A percentile compares a stretch with the other conserved stretches of the same genome.
These are phyloP conservation scores for Retiboletus fuscus DNA, from an alignment of 1,284 basidiomycete species.

Conservation along the genomic window DNA sequence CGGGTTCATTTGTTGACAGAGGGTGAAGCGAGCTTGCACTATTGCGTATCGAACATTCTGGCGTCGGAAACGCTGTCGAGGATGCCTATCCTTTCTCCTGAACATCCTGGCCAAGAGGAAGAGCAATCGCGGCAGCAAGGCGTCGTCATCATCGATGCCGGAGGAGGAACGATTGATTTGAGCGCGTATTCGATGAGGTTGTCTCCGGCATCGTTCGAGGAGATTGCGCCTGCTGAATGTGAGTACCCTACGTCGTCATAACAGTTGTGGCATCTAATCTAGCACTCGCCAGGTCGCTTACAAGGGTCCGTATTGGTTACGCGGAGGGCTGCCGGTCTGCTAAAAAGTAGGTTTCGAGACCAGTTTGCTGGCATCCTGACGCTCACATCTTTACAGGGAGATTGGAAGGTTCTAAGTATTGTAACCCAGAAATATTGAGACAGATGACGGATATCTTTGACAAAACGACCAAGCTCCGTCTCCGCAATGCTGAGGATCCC, in stretches of 20 bases:
- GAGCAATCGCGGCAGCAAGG: constrained; percentile 48
- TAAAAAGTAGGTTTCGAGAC: constrained; percentile 48
- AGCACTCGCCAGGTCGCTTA: constrained; percentile 45
- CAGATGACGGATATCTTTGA: constrained; percentile 63
- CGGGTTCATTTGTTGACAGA: constrained; percentile 61
- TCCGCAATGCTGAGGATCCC: constrained; percentile 55
- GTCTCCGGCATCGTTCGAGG: constrained; percentile 51
- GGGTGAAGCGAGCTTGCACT: constrained; percentile 64
- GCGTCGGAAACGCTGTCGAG: constrained; percentile 49
- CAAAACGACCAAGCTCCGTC: constrained; percentile 62
- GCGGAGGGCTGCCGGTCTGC: constrained; percentile 51
- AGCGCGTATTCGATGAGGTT: constrained; percentile 58
- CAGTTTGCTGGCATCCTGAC: no score
- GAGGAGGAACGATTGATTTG: constrained; percentile 68
- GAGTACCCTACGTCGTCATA: constrained; percentile 33
- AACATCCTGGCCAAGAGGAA: constrained; percentile 34
- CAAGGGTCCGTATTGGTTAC: constrained; percentile 59
- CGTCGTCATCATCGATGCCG: constrained; percentile 67
- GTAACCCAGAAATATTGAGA: constrained; percentile 51
- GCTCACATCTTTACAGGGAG: constrained; percentile 46
- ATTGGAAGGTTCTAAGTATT: constrained; percentile 48
- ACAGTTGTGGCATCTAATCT: constrained; percentile 12
- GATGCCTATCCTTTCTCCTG: constrained; percentile 39
- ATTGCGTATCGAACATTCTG: constrained; percentile 55
- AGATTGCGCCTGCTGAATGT: constrained; percentile 58